Evolutionary conservation across 768 basidiomycete genomes (phyloP), one percentile per base, ranked within the genome.

Genomic region (Suillus sp.): DNA sequence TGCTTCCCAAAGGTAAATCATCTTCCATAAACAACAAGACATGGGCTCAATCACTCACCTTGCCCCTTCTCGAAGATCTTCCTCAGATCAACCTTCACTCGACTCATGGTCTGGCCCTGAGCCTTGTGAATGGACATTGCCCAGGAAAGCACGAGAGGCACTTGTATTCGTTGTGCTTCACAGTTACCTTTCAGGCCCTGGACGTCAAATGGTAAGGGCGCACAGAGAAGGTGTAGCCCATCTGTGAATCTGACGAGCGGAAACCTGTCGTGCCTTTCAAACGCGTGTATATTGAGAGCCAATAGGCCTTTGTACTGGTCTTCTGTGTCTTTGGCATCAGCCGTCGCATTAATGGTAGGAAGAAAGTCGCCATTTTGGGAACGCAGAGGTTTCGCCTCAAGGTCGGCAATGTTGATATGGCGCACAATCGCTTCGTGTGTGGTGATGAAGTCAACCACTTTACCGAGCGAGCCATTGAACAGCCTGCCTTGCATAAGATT

Each of bases 81-180:
- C 37, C 83, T 86, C 50, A 99, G 81, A 69, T 99, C 95, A 48
- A 99, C 95, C 70, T 92, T 96, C 68, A 98, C 96, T 47, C 94
- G 86, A 6, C 92, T 90, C 34, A 99, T 82, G 0, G 97, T 99
- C 76, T 99, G 97, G 9, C 97, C 97, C 76, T 99, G 97, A 7
- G 92, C 91, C 75, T 99, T 99, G 76, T 99, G 97, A 67, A 99
- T 99, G 42, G 91, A 93, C 93, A 98, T 96, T 0, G 96, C 96
- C 95, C 96, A 99, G 0, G 96, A 84, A 50, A 96, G 81, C 59
- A 95, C 93, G 20, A 98, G 77, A 0, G 93, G 93, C 0, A 96
- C 71, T 87, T 95, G 71, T 30, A 75, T 34, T 54, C 78, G 70
- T 48, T 70, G 72, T 32, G 75, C 78, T 62, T 80, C 79, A 32